Evolutionary conservation across 2,329 filamentous ascomycete species (phyloP), one percentile per base, ranked within the genome.

Genomic region (Arthrocladium fulminans): DNA sequence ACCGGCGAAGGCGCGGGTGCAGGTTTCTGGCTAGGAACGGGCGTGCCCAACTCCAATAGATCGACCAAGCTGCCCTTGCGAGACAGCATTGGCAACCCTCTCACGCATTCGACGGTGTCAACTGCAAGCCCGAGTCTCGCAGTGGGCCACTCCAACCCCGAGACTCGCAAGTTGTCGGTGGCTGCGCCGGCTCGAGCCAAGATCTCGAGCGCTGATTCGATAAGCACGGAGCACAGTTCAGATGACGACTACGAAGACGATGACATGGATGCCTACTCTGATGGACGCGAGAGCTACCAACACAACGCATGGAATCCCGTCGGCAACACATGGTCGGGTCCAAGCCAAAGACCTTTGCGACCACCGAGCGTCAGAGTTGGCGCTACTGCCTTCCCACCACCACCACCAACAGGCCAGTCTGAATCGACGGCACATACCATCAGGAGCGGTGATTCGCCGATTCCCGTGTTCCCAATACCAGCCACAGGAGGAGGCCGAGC

Each of bases 101-200:
- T 67, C 2, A 64, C 65, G 45, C 65, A 67, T 1, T 56, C 70
- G 4, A 68, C 64, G 3, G 69, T 72, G 2, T 39, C 61, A 12
- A 68, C 62, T 13, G 67, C 67, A 19, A 71, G 67, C 50, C 68
- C 69, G n/a, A 70, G 62, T 35, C 67, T 69, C 2, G 64, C 66
- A 51, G 55, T 63, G 53, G 52, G 62, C 2, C 54, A 61, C 5
- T 52, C 59, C 1, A 55, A 59, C 27, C 54, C 54, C 10, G 56
- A 61, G 19, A 59, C 57, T n/a, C 57, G 58, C 23, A 60, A 57
- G 10, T 56, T 68, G 13, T 54, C 62, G 42, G 63, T 67, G 3
- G 65, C 63, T 1, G 63, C 70, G 46, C 62, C 65, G 27, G 67
- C 68, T 50, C 61, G 65, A 2, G 69, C 67, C 10, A 65, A 65